Evolutionary conservation across 176 grass and related monocot species (phyloP), one percentile per base, ranked within the genome.

Genomic region (Canna indica): DNA sequence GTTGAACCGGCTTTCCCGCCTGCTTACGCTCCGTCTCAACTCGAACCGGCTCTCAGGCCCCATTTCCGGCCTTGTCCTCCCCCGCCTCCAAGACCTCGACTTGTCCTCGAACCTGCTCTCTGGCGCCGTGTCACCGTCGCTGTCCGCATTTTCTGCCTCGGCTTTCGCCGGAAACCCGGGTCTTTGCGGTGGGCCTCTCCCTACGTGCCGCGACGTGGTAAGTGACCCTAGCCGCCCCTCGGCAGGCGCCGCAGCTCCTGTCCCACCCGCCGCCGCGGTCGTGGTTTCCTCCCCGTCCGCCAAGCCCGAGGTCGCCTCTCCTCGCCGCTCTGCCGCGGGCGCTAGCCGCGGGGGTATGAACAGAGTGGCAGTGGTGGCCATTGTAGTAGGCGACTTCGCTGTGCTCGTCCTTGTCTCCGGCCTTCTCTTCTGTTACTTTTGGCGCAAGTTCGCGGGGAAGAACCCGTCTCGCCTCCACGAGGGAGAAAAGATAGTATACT

Each of bases 401-500:
- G 83, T 91, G 10, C 88, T 96, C 39, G 83, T 79, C 24, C 77
- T 96, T 13, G 92, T 96, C 16, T 85, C 88, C 0, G 84, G 79
- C 4, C 72, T 92, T 7, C 86, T 97, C 0, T 90, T 97, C 79
- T 97, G 86, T 77, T 97, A 90, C 81, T 97, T 97, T 86, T 97
- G 88, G 88, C 83, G 86, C 34, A 90, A 88, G n/a, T 85, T 97
- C 77, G 76, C 88, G 33, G 38, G 69, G 22, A 83, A 82, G 17
- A 87, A 39, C 59, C 70, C 67, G 22, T 60, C 88, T 32, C 85
- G 93, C 2, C 76, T 90, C 67, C 88, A 70, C 24, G 86, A 90
- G 68, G 93, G 88, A 48, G 88, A 97, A 80, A 97, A 97, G 79
- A 97, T 97, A 47, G 93, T 97, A 1, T 97, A 90, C 86, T 97